Evolutionary conservation across 73 alveolate species (phyloP).

Genomic region (Paramecium tetraurelia): DNA sequence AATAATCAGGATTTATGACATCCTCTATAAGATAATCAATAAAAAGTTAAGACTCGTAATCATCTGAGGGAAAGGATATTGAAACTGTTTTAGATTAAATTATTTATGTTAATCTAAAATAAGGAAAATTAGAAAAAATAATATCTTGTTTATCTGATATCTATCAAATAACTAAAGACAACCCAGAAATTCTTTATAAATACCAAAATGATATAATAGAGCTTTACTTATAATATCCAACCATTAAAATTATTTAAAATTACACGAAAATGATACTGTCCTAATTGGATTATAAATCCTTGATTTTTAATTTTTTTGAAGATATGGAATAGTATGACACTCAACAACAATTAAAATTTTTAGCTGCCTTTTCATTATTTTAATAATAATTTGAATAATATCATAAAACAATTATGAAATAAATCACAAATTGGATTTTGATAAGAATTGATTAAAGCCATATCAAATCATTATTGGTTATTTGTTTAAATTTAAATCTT

Average conservation of each 20-base stretch:
- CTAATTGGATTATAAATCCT: neutral
- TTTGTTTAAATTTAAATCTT: neutral
- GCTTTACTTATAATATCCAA: neutral
- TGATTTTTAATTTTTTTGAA: neutral
- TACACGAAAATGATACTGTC: neutral
- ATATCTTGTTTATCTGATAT: neutral
- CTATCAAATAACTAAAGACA: neutral
- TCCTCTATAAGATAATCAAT: neutral
- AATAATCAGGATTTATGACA: neutral
- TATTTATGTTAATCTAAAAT: neutral
- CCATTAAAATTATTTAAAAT: neutral
- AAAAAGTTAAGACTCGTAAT: neutral
- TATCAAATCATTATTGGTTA: neutral
- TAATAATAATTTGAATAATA: neutral
- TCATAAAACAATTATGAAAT: neutral
- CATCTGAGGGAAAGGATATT: slow-evolving; percentile 16
- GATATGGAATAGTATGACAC: neutral
- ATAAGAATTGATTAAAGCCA: neutral
- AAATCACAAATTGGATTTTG: neutral
- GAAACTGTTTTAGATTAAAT: neutral
- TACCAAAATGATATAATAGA: neutral
- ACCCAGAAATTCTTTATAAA: neutral
- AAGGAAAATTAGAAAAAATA: neutral
- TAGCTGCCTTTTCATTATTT: neutral
- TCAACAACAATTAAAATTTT: neutral